These are phyloP conservation scores for Penicillium verrucosum DNA, from an alignment of 2,329 filamentous ascomycete species.

Conservation along the genomic window DNA sequence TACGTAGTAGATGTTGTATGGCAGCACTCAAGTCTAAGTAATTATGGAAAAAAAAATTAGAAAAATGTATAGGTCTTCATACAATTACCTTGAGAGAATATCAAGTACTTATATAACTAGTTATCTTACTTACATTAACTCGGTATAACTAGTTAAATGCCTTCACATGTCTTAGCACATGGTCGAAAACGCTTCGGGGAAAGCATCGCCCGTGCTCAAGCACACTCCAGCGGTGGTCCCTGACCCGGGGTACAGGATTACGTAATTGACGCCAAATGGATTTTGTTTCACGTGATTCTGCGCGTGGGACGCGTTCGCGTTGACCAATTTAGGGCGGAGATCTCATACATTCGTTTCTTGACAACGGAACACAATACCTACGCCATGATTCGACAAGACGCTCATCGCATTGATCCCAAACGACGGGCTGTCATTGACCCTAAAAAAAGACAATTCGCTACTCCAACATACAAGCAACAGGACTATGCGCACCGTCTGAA, in stretches of 20 bases:
- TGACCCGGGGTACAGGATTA: neutral
- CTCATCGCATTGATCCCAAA: constrained; percentile 57
- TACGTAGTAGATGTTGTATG: neutral
- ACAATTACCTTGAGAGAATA: neutral
- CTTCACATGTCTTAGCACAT: constrained; percentile 13
- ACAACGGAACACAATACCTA: constrained; percentile 1
- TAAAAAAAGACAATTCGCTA: constrained; percentile 83
- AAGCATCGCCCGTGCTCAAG: neutral
- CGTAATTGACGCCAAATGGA: neutral
- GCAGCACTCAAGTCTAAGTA: neutral
- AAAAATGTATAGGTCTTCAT: too few relatives aligned
- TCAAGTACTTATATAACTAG: neutral
- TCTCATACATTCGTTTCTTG: neutral
- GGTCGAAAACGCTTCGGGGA: neutral
- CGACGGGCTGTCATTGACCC: constrained; percentile 71
- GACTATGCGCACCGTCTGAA: constrained; percentile 84
- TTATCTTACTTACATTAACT: neutral
- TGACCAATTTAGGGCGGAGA: constrained; percentile 13
- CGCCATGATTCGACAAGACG: constrained; percentile 46
- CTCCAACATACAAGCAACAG: constrained; percentile 70
- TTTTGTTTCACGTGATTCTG: constrained; percentile 11
- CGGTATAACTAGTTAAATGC: neutral
- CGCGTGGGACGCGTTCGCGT: constrained; percentile 25
- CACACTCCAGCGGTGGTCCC: neutral
- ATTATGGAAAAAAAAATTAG: neutral